Conservation (phyloP, 306 rosid genomes). For the Benincasa hispida region DNA sequence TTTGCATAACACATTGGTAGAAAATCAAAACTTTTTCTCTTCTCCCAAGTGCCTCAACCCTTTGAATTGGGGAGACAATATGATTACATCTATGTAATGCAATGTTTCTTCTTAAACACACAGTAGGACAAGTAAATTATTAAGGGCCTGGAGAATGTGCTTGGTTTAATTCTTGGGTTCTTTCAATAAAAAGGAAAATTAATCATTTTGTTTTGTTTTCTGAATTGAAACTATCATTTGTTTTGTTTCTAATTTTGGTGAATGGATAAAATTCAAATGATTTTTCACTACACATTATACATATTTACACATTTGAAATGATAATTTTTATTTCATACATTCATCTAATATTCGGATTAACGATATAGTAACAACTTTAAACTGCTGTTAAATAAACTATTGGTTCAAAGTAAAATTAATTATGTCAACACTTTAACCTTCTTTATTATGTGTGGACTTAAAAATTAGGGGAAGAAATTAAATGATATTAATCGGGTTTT, state of each 20-base stretch:
- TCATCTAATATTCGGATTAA: too few relatives aligned
- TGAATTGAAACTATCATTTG: background rate
- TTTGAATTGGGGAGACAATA: conserved; percentile 39
- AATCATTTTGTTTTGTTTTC: background rate
- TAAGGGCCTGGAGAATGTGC: background rate
- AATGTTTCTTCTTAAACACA: conserved; percentile 9
- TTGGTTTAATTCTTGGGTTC: background rate
- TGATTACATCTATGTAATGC: conserved; percentile 31
- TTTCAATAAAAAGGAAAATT: background rate
- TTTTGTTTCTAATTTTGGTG: background rate
- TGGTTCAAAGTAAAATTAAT: too few relatives aligned
- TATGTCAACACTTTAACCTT: too few relatives aligned
- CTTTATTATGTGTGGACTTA: too few relatives aligned
- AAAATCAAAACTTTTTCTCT: background rate
- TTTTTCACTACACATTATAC: too few relatives aligned
- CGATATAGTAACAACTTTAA: too few relatives aligned
- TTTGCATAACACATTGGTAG: background rate
- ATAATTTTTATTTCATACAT: too few relatives aligned
- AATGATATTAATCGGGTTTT: too few relatives aligned
- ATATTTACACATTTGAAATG: too few relatives aligned
- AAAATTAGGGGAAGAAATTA: too few relatives aligned
- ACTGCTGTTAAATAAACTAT: too few relatives aligned
- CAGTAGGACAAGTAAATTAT: background rate
- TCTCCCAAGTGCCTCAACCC: conserved; percentile 16
- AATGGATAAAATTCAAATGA: background rate